Evolutionary conservation across 768 basidiomycete species (phyloP), one percentile per base, ranked within the genome.

Genomic region (Pleurotus pulmonarius): DNA sequence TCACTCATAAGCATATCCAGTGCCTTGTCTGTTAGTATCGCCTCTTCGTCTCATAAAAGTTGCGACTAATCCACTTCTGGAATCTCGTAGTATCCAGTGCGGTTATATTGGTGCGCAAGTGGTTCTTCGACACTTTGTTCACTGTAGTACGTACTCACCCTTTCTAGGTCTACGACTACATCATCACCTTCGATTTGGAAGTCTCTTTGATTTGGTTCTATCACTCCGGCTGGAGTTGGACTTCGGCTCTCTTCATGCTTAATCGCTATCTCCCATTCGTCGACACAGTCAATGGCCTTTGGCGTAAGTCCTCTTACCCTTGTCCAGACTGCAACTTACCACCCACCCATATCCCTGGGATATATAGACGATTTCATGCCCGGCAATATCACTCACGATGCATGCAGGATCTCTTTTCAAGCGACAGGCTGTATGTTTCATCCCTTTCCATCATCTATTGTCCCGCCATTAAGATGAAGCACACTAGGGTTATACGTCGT

Each of bases 261-360:
- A 56, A 38, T 11, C 39, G 49, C 20, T 59, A 59, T 29, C 39
- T 57, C n/a, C 56, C 59, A n/a, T 46, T 60, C 15, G 9, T 58
- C n/a, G 59, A 58, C 13, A 52, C 56, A 16, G 9, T 53, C 24
- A 34, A 49, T 12, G 34, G 46, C 12, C 22, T 60, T n/a, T 49
- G 34, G 20, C 43, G 59, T 55, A 38, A 25, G 56, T 43, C 16
- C 26, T 49, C 37, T 34, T 13, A 18, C 13, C 25, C 25, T 15
- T 20, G 6, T 25, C 46, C n/a, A 20, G 13, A 20, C 20, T 20
- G 1, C 20, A 20, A 20, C 16, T 16, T 16, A 18, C 25, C 16
- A 22, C 22, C 22, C 25, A 24, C 20, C 12, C 46, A 12, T 9
- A 13, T 6, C 13, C 22, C 16, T 47, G 8, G 15, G 13, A 47